Base-by-base conservation (phyloP, 192 early-diverging fungal species). In the Coemansia brasiliensis region DNA sequence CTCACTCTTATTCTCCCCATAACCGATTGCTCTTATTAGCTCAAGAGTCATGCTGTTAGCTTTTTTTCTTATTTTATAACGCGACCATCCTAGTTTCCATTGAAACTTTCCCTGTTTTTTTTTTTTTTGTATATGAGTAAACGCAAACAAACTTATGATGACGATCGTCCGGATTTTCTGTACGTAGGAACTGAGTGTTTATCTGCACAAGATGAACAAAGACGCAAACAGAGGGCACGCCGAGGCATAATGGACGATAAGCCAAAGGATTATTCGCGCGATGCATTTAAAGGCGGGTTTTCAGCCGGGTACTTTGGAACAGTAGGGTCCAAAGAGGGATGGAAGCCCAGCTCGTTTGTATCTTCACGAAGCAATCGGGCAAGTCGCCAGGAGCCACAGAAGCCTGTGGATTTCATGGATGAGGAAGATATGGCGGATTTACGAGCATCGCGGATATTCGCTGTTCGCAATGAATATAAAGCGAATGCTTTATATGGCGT, bases 271-370 rank as follows among this genome's bases (percentile, higher is more conserved):
- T 78, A 94, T 35, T 86, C 96, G 42, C 93, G 94, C 65, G 93
- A 94, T 12, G 92, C 94, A 5, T 95, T 95, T 71, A 92, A 88
- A 16, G 95, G 94, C 39, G 94, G 94, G n/a, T 98, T 89, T 61
- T 88, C 88, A 0, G 95, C 94, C 4, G 95, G 94, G 10, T 96
- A 98, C 57, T 93, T 83, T 70, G 94, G 94, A 61, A 96, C 94
- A 1, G 95, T 93, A 8, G 95, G 95, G 5, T 96, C 95, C 10
- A 94, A 96, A 82, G 91, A 96, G 72, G 94, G 94, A 81, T 86
- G 53, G 64, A 13, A 55, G 57, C 65, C 64, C 3, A 38, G 64
- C 9, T 72, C 85, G 2, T 96, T 93, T 70, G 84, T 87, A 2
- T 94, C 94, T 1, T 90, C 90, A 7, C 83, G 92, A 29, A 66